Evolutionary conservation across 1,284 basidiomycete species (phyloP), one percentile per base, ranked within the genome.

Genomic region (Tilletia setariae): DNA sequence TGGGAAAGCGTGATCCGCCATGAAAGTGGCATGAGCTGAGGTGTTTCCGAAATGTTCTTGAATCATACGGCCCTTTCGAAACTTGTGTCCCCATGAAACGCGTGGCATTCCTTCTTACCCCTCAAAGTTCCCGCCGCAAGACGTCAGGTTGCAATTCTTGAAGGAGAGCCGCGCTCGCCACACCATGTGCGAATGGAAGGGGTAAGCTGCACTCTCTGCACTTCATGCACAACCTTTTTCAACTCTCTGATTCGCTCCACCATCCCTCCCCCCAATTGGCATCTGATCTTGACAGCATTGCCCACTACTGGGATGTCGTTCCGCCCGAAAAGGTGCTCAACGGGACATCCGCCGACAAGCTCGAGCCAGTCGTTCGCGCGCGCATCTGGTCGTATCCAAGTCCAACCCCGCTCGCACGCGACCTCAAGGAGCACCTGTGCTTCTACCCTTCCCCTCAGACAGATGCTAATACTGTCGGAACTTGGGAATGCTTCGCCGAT

Each of bases 171-270:
- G 72, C 40, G 71, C 78, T n/a, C 67, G 75, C n/a, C 53, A 70
- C 49, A 81, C 77, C 35, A 72, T 75, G 74, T 81, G 79, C 71
- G 79, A 81, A 63, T 81, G 79, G 79, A 81, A 81, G 69, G 79
- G 77, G 19, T 32, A 28, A 42, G 28, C 21, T 6, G 16, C 28
- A 21, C 21, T 53, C 47, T n/a, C 23, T 25, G 23, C 47, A 8
- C 8, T 16, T 16, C 16, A 16, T 49, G 7, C 16, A 6, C 3
- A 7, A 19, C 46, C 19, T 16, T 49, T 23, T 3, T 53, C 21
- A 11, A 49, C 16, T n/a, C 47, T 19, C 23, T 49, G 19, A 23
- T 25, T 25, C 30, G 15, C 2, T 59, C 53, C 28, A 2, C 51
- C 51, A 56, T 7, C 6, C 8, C 21, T 61, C 30, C 56, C 13